These are phyloP conservation scores for Chrysoporthe deuterocubensis DNA, from an alignment of 2,329 filamentous ascomycete species.

Conservation along the genomic window DNA sequence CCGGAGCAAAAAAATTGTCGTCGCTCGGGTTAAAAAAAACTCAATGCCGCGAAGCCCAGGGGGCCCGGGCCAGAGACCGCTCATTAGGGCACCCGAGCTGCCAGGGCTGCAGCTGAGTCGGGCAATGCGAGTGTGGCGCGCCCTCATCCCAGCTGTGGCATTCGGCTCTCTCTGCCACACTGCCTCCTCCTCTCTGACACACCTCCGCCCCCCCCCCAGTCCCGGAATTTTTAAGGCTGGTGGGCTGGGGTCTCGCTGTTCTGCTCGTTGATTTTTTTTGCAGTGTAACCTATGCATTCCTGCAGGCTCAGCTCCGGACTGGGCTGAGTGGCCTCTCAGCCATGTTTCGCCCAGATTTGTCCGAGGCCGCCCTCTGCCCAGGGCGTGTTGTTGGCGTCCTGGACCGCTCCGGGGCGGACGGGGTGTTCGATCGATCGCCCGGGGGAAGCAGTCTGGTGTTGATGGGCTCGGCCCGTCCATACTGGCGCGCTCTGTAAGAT, in stretches of 20 bases:
- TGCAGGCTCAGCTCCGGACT: background rate
- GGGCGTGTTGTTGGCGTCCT: background rate
- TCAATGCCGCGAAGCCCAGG: slow-evolving; percentile 1
- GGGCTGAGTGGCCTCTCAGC: background rate
- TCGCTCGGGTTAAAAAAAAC: slow-evolving; percentile 1
- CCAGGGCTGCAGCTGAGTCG: background rate
- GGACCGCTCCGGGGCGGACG: background rate
- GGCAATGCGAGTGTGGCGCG: background rate
- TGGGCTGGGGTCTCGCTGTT: background rate
- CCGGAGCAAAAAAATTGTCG: background rate
- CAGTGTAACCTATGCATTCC: background rate
- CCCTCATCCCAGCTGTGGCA: background rate
- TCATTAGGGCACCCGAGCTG: background rate
- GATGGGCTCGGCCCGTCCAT: background rate
- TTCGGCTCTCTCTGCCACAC: background rate
- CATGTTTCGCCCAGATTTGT: background rate
- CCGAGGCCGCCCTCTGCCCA: background rate
- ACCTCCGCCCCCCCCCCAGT: background rate
- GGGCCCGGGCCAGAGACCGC: background rate
- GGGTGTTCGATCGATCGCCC: background rate
- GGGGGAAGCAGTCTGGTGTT: background rate
- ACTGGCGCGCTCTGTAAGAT: too few relatives aligned
- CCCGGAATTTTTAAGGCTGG: background rate
- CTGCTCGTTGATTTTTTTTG: background rate
- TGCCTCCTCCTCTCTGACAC: background rate